Conservation (phyloP, 495 filamentous ascomycete genomes). For the Penicillium goetzii region DNA sequence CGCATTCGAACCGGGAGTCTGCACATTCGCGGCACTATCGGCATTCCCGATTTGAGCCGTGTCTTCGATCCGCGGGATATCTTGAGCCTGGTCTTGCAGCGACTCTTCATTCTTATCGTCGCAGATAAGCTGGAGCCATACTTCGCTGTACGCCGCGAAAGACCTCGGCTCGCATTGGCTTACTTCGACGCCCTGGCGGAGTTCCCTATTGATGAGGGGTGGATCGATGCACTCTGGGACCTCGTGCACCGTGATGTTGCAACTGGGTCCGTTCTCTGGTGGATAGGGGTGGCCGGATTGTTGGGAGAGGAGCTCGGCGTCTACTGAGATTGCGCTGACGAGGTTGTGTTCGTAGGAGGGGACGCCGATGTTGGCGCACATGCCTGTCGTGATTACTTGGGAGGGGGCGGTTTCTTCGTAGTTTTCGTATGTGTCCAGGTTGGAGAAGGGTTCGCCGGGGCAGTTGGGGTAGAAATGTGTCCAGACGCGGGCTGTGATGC, state of each 20-base stretch:
- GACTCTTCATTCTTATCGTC: conserved; percentile 8
- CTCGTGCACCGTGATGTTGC: conserved; percentile 45
- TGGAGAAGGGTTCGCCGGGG: conserved; percentile 30
- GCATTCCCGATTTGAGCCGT: conserved; percentile 14
- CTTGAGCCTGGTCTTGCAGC: conserved; percentile 7
- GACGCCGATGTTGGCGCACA: conserved; percentile 39
- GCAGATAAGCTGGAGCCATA: conserved; percentile 44
- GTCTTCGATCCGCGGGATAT: conserved; percentile 24
- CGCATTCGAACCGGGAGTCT: conserved; percentile 32
- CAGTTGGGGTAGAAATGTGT: conserved; percentile 46
- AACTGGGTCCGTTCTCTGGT: conserved; percentile 24
- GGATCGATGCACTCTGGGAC: conserved; percentile 39
- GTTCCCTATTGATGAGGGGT: conserved; percentile 33
- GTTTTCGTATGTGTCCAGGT: conserved; percentile 34
- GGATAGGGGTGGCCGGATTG: conserved; percentile 22
- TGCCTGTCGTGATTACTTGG: conserved; percentile 30
- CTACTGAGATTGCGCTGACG: conserved; percentile 40
- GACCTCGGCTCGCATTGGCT: conserved; percentile 34
- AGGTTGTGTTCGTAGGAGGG: conserved; percentile 33
- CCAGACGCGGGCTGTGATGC: conserved; percentile 36
- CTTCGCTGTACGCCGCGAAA: conserved; percentile 35
- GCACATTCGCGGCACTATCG: conserved; percentile 22
- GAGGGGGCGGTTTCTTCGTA: conserved; percentile 33
- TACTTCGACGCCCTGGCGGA: conserved; percentile 30
- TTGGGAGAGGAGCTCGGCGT: conserved; percentile 30